Evolutionary conservation across 768 basidiomycete species (phyloP), one percentile per base, ranked within the genome.

Genomic region (Lactarius evosmus): DNA sequence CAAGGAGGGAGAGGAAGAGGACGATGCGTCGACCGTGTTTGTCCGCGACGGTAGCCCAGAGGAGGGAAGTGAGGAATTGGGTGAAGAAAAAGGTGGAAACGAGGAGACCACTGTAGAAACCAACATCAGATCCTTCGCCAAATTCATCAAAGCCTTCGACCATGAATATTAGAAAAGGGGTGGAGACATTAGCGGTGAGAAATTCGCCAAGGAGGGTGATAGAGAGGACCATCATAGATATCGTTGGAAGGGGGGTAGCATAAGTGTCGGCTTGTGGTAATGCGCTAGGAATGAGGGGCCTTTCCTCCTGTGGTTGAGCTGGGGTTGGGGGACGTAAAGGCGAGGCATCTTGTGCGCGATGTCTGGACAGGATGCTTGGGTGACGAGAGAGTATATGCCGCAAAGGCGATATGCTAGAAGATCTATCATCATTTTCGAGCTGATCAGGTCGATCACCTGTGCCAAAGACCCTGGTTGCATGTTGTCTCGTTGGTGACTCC

Each of bases 41-140:
- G 62, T 95, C 91, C 27, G 96, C 96, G 25, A 95, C 85, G n/a
- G 94, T 94, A 59, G 93, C 91, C 96, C 97, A 99, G 60, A 98
- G 80, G 34, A 99, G 77, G 32, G 93, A 95, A 0, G 96, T 98
- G 33, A 96, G 77, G 76, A 98, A 98, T 71, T 99, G 97, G 2
- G 95, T 94, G 69, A 97, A 78, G 79, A 98, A 98, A 77, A 95
- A 94, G 3, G 84, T 85, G 40, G 91, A 83, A 30, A 92, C 91
- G 38, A 95, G 80, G 63, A 94, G 80, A 44, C 94, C 94, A 0
- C 91, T 91, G 86, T 88, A 93, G 67, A 90, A 91, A 29, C 94
- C 95, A 32, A 94, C 89, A 56, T 89, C 86, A 2, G 93, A 85
- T 69, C 95, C 94, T 53, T 88, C 88, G 25, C 82, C 78, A 63